phyloP scores from a whole-genome alignment of 202 grass and related monocot genomes.

The Brachypodium distachyon region DNA sequence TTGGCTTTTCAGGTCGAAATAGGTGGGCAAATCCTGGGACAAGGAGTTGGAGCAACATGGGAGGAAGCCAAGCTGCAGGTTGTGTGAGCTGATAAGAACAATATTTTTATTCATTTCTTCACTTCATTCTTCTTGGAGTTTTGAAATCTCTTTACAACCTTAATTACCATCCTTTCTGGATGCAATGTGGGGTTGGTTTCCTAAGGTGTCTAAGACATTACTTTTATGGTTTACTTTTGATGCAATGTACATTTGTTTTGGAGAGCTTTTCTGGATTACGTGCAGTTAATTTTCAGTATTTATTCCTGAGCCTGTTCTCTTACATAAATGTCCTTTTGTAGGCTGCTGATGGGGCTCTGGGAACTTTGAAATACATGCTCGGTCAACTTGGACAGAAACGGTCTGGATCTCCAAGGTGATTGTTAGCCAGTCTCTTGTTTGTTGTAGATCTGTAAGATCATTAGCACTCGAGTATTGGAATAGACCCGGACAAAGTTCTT shows the following conservation, averaged over 20 bases:
- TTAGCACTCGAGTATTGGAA: neutral
- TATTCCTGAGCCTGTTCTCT: neutral
- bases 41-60: constrained; percentile 64
- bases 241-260: neutral
- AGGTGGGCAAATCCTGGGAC: constrained; percentile 49
- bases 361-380: constrained; percentile 63
- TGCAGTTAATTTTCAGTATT: constrained; percentile 3
- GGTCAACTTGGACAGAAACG: constrained; percentile 49
- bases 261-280: neutral
- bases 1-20: constrained; percentile 62
- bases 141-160: neutral
- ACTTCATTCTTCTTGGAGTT: neutral
- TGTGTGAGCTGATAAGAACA: constrained; percentile 9
- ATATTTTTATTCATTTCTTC: neutral
- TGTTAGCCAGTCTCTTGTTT: neutral
- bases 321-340: constrained; percentile 24
- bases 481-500: neutral
- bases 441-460: neutral
- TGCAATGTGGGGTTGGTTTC: neutral
- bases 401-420: constrained; percentile 65
- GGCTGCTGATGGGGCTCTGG: constrained; percentile 73
- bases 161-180: neutral
- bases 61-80: constrained; percentile 81
- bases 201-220: neutral
- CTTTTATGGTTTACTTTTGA: neutral